Conservation (phyloP, 208 protist species). For the Trypanosoma melophagium region DNA sequence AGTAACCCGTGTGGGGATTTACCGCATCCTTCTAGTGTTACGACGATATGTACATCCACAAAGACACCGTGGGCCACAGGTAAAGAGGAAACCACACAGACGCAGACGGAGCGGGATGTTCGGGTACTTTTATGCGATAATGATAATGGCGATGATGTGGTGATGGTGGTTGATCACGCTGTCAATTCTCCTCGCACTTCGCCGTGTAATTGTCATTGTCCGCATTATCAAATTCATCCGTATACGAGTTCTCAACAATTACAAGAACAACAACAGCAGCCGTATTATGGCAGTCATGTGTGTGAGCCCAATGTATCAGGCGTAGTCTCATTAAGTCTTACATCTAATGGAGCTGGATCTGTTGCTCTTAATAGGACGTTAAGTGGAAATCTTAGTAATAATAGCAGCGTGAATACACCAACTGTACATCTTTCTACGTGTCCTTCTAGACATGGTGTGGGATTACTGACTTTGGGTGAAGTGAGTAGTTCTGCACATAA, state of each 20-base stretch:
- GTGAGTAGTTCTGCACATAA: neutral
- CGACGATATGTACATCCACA: constrained; percentile 3
- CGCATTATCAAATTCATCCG: neutral
- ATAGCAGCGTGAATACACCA: constrained; percentile 11
- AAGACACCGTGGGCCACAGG: constrained; percentile 16
- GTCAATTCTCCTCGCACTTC: neutral
- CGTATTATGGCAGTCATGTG: too few relatives aligned
- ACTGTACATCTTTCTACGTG: constrained; percentile 5
- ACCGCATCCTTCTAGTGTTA: neutral
- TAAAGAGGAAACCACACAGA: neutral
- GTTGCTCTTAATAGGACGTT: neutral
- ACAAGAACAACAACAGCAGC: neutral
- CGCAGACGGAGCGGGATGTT: too few relatives aligned
- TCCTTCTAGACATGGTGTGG: neutral
- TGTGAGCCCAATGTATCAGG: neutral
- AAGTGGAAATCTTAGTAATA: constrained; percentile 1
- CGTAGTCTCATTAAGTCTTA: neutral
- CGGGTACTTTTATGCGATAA: too few relatives aligned
- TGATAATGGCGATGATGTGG: too few relatives aligned
- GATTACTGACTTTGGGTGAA: neutral
- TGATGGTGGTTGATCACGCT: too few relatives aligned
- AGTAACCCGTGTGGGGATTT: neutral
- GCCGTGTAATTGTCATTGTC: neutral
- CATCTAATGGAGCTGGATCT: neutral
- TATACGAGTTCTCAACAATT: neutral